phyloP scores from a whole-genome alignment of 1,284 basidiomycete species.

The Coniophora puteana region DNA sequence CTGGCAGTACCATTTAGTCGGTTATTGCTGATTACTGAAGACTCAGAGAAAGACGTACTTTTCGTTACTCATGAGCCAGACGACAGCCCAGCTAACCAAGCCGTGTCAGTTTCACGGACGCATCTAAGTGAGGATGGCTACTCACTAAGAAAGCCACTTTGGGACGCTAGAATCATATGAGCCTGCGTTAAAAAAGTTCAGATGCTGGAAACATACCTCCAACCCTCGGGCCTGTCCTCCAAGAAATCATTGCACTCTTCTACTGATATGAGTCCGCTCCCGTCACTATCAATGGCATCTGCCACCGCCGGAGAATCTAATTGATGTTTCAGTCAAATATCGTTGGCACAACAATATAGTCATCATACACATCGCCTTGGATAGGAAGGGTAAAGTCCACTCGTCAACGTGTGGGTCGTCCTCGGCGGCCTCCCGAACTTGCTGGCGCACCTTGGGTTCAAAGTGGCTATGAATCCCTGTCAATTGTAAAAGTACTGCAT shows the following conservation, averaged over 20 bases:
- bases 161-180: too few relatives aligned
- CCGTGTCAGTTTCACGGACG: not conserved
- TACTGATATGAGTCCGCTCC: conserved; percentile 29
- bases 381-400: conserved; percentile 30
- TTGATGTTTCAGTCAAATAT: too few relatives aligned
- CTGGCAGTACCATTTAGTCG: not conserved
- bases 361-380: conserved; percentile 31
- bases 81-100: conserved; percentile 25
- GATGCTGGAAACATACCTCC: too few relatives aligned
- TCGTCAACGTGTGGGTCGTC: conserved; percentile 22
- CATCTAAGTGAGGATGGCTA: too few relatives aligned
- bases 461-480: conserved; percentile 28
- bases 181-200: too few relatives aligned
- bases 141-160: conserved; percentile 29
- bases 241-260: conserved; percentile 30
- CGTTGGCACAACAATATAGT: too few relatives aligned
- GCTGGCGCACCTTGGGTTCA: conserved; percentile 17
- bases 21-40: too few relatives aligned
- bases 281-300: conserved; percentile 31
- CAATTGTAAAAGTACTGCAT: not conserved
- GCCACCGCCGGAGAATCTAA: conserved; percentile 28
- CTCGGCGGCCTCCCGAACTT: conserved; percentile 13
- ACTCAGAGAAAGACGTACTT: too few relatives aligned
- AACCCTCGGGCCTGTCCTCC: conserved; percentile 15
- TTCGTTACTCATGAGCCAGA: conserved; percentile 22